A percentile compares a stretch with the other conserved stretches of the same genome.
Conservation (phyloP, 176 grass and related monocot genomes). For the Saccharum spontaneum region DNA sequence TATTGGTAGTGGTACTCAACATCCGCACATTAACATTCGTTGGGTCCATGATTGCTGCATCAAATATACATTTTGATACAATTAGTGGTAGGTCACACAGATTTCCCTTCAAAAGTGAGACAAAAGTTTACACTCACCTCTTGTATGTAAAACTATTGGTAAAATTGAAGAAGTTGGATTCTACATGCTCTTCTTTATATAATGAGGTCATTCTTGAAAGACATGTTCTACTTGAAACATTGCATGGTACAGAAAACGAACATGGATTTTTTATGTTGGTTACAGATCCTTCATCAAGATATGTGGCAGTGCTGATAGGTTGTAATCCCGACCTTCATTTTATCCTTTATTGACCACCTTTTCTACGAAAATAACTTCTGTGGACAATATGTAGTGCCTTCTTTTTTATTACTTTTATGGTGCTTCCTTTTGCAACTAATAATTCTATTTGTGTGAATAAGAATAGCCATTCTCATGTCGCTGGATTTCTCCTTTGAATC, state of each 20-base stretch:
- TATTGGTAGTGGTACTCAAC: conserved; percentile 6
- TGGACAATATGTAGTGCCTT: neutral
- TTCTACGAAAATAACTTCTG: neutral
- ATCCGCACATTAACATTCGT: neutral
- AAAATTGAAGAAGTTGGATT: neutral
- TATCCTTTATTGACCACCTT: conserved; percentile 1
- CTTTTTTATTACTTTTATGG: neutral
- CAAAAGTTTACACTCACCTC: neutral
- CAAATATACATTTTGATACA: neutral
- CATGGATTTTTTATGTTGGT: conserved; percentile 22
- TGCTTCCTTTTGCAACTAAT: neutral
- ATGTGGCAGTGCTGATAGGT: neutral
- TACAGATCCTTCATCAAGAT: conserved; percentile 30
- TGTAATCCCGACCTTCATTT: neutral
- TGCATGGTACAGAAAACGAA: conserved; percentile 22
- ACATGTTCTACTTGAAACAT: conserved; percentile 23
- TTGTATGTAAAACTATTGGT: neutral
- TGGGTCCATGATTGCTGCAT: neutral
- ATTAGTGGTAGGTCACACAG: neutral
- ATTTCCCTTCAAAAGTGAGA: neutral
- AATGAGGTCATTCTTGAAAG: neutral
- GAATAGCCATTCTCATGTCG: neutral
- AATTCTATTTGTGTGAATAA: neutral
- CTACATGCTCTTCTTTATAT: neutral
- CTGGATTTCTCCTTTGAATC: neutral